Evolutionary conservation across 2,329 filamentous ascomycete species (phyloP), one percentile per base, ranked within the genome.

Genomic region (Fusarium domesticum): DNA sequence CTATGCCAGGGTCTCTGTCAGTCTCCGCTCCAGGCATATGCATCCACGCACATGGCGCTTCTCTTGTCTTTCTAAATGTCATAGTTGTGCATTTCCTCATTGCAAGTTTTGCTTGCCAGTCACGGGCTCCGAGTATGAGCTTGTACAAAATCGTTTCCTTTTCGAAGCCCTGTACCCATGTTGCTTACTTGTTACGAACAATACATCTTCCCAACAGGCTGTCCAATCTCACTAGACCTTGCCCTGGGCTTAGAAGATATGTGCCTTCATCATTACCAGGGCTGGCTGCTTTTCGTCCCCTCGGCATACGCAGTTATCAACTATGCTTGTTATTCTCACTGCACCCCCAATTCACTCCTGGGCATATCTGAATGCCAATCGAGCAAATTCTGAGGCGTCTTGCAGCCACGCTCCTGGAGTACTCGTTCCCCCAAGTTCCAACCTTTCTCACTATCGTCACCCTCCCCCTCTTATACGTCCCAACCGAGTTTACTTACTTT

Each of bases 271-370:
- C 41, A 18, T 36, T 31, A 28, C 39, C 42, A 44, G 23, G 34
- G 34, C 31, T 39, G 37, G 38, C 37, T 39, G 35, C 39, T 42
- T 40, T 35, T 30, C 39, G 47, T 44, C 39, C 40, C 51, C 53
- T 58, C 56, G 54, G 56, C 54, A 58, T 56, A 59, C 59, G 58
- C 56, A 58, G 42, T 57, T 59, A 49, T 47, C 46, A 44, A 52
- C 40, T 33, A 48, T 35, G 33, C 38, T 40, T 46, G 37, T 45
- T 54, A 45, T 46, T 23, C 43, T 45, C 50, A 49, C 57, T 57
- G 51, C 55, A 56, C 48, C 43, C 49, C 43, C 52, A 53, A 40
- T 51, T 44, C 54, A 8, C 5, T 28, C 23, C 14, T 28, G 23
- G 7, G 14, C 23, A 28, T 28, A 10, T 28, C 23, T 28, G 23